These are phyloP conservation scores for Trichoderma guizhouense DNA, from an alignment of 2,329 filamentous ascomycete genomes.

Conservation along the genomic window DNA sequence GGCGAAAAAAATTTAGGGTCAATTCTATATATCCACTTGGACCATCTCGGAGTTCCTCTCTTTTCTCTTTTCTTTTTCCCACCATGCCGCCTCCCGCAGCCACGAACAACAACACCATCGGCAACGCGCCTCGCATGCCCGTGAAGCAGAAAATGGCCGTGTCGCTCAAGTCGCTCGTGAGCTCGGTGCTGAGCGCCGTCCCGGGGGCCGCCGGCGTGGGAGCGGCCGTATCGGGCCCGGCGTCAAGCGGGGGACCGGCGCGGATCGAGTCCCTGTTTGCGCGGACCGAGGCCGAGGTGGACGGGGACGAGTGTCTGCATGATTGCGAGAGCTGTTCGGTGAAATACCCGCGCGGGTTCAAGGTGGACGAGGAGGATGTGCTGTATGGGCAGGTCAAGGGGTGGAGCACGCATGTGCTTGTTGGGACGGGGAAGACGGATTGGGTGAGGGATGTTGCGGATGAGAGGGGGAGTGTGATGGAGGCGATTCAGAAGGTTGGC, in stretches of 20 bases:
- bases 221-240: neutral
- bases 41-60: neutral
- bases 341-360: constrained; percentile 68
- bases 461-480: constrained; percentile 82
- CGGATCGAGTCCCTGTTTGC: constrained; percentile 60
- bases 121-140: constrained; percentile 27
- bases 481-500: constrained; percentile 60
- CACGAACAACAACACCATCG: constrained; percentile 19
- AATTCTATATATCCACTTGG: neutral
- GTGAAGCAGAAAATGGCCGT: constrained; percentile 42
- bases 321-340: constrained; percentile 82
- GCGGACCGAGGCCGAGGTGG: constrained; percentile 68
- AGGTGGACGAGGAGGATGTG: constrained; percentile 72
- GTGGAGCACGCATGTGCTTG: constrained; percentile 85
- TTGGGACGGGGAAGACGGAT: constrained; percentile 93
- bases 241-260: constrained; percentile 23
- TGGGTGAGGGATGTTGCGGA: constrained; percentile 89
- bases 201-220: neutral
- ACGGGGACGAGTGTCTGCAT: constrained; percentile 84
- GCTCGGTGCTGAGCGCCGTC: constrained; percentile 27
- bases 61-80: constrained; percentile 10
- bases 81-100: constrained; percentile 13
- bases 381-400: constrained; percentile 83
- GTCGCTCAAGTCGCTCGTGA: constrained; percentile 34
- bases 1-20: neutral